Base-by-base conservation (phyloP, 306 rosid genomes). In the Fagus sylvatica region DNA sequence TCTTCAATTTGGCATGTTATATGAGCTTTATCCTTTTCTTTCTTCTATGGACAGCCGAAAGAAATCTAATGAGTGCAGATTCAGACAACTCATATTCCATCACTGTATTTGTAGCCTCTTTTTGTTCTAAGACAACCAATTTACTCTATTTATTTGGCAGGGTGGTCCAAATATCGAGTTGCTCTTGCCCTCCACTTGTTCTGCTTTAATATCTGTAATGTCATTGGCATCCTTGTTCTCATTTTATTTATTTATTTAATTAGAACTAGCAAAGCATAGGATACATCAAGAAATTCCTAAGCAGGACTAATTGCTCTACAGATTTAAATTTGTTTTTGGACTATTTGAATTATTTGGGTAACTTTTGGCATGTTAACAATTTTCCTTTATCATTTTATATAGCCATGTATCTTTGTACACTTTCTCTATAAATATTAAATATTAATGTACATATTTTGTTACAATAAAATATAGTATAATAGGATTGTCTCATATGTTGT, bases 11-110 rank as follows among this genome's bases (percentile, higher is more conserved):
- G 90, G 80, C 74, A 54, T 61, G 78, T 78, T 74, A 68, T 51
- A 73, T 60, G 46, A 77, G 74, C 88, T 85, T 89, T 86, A 90
- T 91, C 88, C 91, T 83, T 96, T 87, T 82, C 98, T 89, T 92
- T 92, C 79, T 34, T 82, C 81, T 78, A 30, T 83, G 91, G 98
- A 79, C 87, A 90, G 79, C 94, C 91, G 83, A 96, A 96, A 96
- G 96, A 87, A 57, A 51, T 73, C 82, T 82, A 79, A 81, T 88
- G 83, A 86, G 86, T 83, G 84, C 72, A 82, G 88, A 74, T 80
- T 81, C 69, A 34, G 88, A 69, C 91, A 79, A 78, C 81, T 82
- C 60, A 82, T 78, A 77, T 84, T 83, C 88, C 82, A 67, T 62
- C 69, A 67, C 72, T 76, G 53, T 49, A 46, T 72, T 22, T 0